Evolutionary conservation across 2,329 filamentous ascomycete genomes (phyloP).

Genomic region (Elsinoe batatas): DNA sequence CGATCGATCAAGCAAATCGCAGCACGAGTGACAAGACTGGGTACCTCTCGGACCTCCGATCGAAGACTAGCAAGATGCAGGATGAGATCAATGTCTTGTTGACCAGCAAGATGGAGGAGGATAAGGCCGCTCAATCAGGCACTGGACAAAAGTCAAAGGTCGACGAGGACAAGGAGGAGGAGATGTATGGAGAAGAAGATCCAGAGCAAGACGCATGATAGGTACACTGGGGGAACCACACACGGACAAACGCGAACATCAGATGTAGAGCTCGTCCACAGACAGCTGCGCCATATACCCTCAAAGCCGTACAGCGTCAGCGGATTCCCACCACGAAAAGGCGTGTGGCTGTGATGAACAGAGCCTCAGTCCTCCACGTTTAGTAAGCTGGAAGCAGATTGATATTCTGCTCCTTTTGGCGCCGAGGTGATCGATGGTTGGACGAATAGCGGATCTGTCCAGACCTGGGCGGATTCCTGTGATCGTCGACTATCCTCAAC

Average conservation of each 20-base stretch:
- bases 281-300: too few species aligned
- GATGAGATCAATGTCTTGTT: slow-evolving; percentile 59
- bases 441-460: too few species aligned
- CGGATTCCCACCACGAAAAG: too few species aligned
- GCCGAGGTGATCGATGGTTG: too few species aligned
- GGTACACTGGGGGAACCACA: neutral
- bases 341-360: too few species aligned
- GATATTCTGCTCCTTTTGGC: too few species aligned
- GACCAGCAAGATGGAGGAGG: slow-evolving; percentile 64
- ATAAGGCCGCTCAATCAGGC: slow-evolving; percentile 45
- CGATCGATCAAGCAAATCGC: slow-evolving; percentile 17
- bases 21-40: slow-evolving; percentile 43
- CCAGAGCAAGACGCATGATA: slow-evolving; percentile 43
- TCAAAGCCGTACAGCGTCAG: too few species aligned
- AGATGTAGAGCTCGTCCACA: too few species aligned
- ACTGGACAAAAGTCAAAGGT: slow-evolving; percentile 17
- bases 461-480: too few species aligned
- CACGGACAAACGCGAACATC: neutral
- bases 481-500: too few species aligned
- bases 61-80: slow-evolving; percentile 51
- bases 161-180: slow-evolving; percentile 43
- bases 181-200: slow-evolving; percentile 79
- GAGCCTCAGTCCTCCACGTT: too few species aligned
- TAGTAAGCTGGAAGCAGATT: too few species aligned
- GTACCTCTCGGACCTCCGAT: slow-evolving; percentile 52